These are phyloP conservation scores for Hyphopichia wangnamkhiaoensis DNA, from an alignment of 1,139 yeast genomes.

Conservation along the genomic window DNA sequence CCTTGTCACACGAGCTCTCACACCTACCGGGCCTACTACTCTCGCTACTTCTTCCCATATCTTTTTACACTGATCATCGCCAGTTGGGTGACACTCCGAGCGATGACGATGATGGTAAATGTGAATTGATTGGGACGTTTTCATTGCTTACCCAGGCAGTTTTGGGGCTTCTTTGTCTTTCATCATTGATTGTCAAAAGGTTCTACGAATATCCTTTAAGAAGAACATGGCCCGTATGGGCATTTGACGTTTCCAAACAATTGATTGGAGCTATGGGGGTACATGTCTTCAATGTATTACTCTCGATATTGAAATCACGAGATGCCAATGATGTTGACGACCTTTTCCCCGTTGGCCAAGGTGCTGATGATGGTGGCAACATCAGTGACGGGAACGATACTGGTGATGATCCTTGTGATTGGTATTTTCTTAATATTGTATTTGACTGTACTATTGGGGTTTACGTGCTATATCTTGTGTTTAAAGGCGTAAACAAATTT, in stretches of 20 bases:
- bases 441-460: constrained; percentile 97
- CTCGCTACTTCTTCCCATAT: constrained; percentile 10
- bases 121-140: constrained; percentile 73
- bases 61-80: constrained; percentile 6
- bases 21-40: constrained; percentile 10
- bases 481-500: constrained; percentile 46
- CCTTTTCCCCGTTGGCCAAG: not conserved
- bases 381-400: constrained; percentile 14
- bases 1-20: not conserved
- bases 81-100: not conserved
- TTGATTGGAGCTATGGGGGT: constrained; percentile 82
- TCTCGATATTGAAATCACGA: constrained; percentile 57
- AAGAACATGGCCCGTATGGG: constrained; percentile 87
- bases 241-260: constrained; percentile 87
- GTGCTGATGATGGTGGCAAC: constrained; percentile 7
- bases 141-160: constrained; percentile 63
- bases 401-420: constrained; percentile 68
- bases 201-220: constrained; percentile 74
- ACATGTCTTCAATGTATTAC: constrained; percentile 74
- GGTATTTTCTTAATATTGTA: constrained; percentile 87
- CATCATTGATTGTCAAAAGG: constrained; percentile 74
- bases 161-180: constrained; percentile 74
- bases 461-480: constrained; percentile 67
- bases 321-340: constrained; percentile 20
- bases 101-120: constrained; percentile 29